Conservation (phyloP, 345 rosid species). For the Lagerstroemia speciosa region DNA sequence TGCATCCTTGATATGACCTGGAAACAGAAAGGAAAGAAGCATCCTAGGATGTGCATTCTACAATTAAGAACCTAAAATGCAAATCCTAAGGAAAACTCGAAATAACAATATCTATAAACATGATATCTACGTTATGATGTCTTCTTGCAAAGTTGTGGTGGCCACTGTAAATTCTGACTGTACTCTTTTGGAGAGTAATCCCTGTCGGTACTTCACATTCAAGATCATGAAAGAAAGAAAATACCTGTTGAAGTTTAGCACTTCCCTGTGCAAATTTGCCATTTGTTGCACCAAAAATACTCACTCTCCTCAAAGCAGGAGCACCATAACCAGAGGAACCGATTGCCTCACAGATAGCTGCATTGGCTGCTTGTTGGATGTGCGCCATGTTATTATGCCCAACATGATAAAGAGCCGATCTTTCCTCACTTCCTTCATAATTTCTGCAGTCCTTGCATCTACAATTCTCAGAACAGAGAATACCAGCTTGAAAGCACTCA, state of each 20-base stretch:
- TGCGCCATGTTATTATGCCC: conserved; percentile 31
- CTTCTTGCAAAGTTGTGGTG: background rate
- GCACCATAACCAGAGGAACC: conserved; percentile 53
- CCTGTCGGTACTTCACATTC: background rate
- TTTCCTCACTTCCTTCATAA: conserved; percentile 65
- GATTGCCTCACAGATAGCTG: conserved; percentile 50
- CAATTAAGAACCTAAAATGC: background rate
- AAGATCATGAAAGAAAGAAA: conserved; percentile 1
- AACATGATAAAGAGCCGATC: conserved; percentile 39
- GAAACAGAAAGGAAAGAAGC: background rate
- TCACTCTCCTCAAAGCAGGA: conserved; percentile 31
- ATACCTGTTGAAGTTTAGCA: conserved; percentile 10
- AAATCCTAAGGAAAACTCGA: background rate
- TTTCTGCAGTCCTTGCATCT: conserved; percentile 80
- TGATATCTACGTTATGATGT: background rate
- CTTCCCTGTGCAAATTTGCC: conserved; percentile 9
- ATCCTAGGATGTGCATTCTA: background rate
- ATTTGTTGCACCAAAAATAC: background rate
- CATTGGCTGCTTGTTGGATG: conserved; percentile 62
- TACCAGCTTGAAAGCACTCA: conserved; percentile 78
- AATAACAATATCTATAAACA: background rate
- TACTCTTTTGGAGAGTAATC: background rate
- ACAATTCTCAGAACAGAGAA: conserved; percentile 82
- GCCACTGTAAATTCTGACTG: background rate
- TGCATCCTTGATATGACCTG: background rate